Evolutionary conservation across 441 rosid genomes (phyloP).

Genomic region (Arabidopsis lyrata): DNA sequence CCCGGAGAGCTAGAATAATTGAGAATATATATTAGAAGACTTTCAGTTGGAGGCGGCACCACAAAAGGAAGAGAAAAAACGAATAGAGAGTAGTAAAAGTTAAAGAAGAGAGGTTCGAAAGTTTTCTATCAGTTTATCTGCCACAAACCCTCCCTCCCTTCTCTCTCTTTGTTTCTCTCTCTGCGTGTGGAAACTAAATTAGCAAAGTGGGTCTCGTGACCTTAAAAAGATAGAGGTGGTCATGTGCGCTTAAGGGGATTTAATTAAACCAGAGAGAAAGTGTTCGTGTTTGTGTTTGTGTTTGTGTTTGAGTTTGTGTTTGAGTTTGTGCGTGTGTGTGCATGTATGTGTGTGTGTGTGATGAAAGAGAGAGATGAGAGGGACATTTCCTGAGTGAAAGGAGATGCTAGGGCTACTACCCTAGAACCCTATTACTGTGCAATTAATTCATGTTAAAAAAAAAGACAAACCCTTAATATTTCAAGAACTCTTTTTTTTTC

Average conservation of each 20-base stretch:
- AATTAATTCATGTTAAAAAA: slow-evolving; percentile 47
- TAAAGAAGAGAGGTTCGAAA: slow-evolving; percentile 64
- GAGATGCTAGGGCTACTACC: slow-evolving; percentile 48
- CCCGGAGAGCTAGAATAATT: slow-evolving; percentile 27
- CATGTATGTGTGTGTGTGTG: slow-evolving; percentile 31
- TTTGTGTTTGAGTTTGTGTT: slow-evolving; percentile 28
- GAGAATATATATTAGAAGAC: slow-evolving; percentile 57
- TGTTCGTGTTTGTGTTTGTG: slow-evolving; percentile 34
- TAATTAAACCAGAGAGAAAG: slow-evolving; percentile 41
- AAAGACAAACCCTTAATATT: slow-evolving; percentile 36
- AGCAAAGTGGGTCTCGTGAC: slow-evolving; percentile 47
- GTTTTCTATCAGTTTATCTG: slow-evolving; percentile 96
- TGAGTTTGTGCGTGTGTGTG: slow-evolving; percentile 14
- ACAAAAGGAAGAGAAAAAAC: slow-evolving; percentile 47
- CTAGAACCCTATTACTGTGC: slow-evolving; percentile 43
- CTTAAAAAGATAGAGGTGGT: slow-evolving; percentile 35
- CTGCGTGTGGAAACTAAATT: slow-evolving; percentile 42
- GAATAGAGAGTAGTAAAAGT: slow-evolving; percentile 61
- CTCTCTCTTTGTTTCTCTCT: slow-evolving; percentile 44
- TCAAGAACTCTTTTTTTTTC: background rate
- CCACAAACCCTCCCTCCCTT: slow-evolving; percentile 51
- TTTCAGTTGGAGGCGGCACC: slow-evolving; percentile 87
- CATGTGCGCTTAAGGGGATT: slow-evolving; percentile 42
- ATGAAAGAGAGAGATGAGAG: slow-evolving; percentile 48
- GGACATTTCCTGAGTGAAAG: slow-evolving; percentile 53